Evolutionary conservation across 805 yeast genomes (phyloP).

Genomic region (Candida corydali): DNA sequence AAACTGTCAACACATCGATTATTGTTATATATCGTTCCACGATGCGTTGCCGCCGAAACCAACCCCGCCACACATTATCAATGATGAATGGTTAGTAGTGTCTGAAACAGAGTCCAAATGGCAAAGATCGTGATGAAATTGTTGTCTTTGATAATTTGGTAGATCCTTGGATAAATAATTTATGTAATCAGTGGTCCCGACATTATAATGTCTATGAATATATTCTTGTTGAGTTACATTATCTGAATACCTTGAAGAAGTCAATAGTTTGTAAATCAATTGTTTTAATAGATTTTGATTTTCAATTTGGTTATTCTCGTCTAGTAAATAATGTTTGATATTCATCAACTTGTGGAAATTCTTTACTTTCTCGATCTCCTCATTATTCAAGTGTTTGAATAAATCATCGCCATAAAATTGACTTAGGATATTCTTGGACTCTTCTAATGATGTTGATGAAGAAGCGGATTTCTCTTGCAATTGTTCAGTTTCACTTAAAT

Average conservation of each 20-base stretch:
- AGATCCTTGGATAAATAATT: slow-evolving; percentile 10
- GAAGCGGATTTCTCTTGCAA: background rate
- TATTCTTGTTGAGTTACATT: background rate
- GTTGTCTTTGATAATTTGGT: slow-evolving; percentile 6
- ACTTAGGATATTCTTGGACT: slow-evolving; percentile 12
- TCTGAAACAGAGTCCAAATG: slow-evolving; percentile 9
- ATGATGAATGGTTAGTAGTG: slow-evolving; percentile 16
- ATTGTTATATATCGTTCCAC: slow-evolving; percentile 14
- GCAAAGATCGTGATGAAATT: slow-evolving; percentile 7
- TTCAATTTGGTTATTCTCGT: background rate
- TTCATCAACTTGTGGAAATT: slow-evolving; percentile 17
- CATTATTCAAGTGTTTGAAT: slow-evolving; percentile 18
- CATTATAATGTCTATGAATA: slow-evolving; percentile 2
- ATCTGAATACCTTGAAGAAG: background rate
- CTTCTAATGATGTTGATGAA: background rate
- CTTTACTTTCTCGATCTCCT: slow-evolving; percentile 22
- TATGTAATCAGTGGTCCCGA: slow-evolving; percentile 12
- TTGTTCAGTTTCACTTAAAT: slow-evolving; percentile 23
- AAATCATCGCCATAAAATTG: slow-evolving; percentile 31
- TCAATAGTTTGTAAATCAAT: slow-evolving; percentile 7
- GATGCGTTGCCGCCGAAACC: slow-evolving; percentile 10
- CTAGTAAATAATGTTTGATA: slow-evolving; percentile 9
- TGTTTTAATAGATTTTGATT: slow-evolving; percentile 7
- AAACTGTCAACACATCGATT: background rate
- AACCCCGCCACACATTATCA: slow-evolving; percentile 17